Conservation (phyloP, 2,329 filamentous ascomycete genomes). For the Colletotrichum sidae region DNA sequence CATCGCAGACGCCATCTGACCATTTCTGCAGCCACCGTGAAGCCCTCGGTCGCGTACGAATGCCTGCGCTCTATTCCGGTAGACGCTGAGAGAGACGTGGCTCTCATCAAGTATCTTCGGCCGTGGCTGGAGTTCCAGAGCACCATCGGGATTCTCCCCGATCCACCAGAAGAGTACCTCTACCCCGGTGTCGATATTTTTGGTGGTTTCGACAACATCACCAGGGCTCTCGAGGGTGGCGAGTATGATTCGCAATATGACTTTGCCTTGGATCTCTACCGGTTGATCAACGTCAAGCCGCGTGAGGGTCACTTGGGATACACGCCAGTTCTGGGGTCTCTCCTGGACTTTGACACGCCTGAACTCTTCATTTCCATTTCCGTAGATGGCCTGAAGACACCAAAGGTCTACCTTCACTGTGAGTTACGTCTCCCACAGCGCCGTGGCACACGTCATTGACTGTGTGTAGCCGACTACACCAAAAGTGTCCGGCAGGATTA, state of each 20-base stretch:
- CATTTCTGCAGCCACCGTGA: constrained; percentile 8
- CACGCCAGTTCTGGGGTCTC: constrained; percentile 19
- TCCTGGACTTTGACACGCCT: constrained; percentile 29
- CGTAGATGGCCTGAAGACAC: constrained; percentile 29
- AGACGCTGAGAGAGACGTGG: constrained; percentile 30
- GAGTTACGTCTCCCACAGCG: not conserved
- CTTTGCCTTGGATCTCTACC: constrained; percentile 38
- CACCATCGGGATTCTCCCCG: constrained; percentile 38
- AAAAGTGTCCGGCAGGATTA: constrained; percentile 20
- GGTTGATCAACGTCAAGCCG: constrained; percentile 33
- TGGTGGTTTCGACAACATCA: constrained; percentile 39
- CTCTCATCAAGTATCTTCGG: constrained; percentile 36
- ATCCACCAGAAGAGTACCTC: constrained; percentile 39
- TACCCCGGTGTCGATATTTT: constrained; percentile 40
- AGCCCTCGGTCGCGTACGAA: constrained; percentile 37
- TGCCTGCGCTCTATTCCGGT: constrained; percentile 39
- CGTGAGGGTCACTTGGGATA: constrained; percentile 38
- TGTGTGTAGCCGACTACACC: constrained; percentile 30
- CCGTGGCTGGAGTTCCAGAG: constrained; percentile 40
- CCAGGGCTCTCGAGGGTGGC: constrained; percentile 23
- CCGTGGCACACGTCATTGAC: not conserved
- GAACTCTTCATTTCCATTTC: constrained; percentile 39
- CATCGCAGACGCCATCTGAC: not conserved
- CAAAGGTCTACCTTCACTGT: constrained; percentile 34
- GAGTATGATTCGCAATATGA: constrained; percentile 38